phyloP scores from a whole-genome alignment of 2,329 filamentous ascomycete species.

The Beauveria rudraprayagi region DNA sequence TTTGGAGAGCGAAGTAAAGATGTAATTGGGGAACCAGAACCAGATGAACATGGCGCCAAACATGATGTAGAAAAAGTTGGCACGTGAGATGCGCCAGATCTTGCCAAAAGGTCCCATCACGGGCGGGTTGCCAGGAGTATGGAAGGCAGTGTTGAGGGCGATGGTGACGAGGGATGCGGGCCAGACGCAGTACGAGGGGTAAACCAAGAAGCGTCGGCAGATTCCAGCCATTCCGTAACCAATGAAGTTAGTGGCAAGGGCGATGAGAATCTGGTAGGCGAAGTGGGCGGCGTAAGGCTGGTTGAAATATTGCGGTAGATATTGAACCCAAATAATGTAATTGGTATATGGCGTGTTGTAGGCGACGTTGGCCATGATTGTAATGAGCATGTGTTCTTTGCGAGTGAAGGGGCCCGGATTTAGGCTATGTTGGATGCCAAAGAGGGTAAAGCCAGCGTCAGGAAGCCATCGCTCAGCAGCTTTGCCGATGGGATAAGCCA shows the following conservation, averaged over 20 bases:
- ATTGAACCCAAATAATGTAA: constrained; percentile 47
- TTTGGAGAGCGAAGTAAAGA: constrained; percentile 42
- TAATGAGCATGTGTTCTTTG: constrained; percentile 55
- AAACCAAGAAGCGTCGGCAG: constrained; percentile 45
- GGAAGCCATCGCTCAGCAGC: constrained; percentile 43
- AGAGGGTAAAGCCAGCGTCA: constrained; percentile 39
- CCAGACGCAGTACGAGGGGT: constrained; percentile 50
- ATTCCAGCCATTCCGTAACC: constrained; percentile 53
- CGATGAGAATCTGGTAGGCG: constrained; percentile 47
- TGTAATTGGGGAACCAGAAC: constrained; percentile 51
- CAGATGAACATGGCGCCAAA: constrained; percentile 48
- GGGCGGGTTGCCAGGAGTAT: constrained; percentile 33
- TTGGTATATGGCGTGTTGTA: constrained; percentile 46
- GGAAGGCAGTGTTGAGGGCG: constrained; percentile 45
- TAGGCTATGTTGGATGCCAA: constrained; percentile 38
- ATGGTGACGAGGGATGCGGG: constrained; percentile 48
- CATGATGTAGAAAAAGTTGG: constrained; percentile 43
- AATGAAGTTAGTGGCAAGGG: constrained; percentile 48
- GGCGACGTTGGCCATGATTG: constrained; percentile 54
- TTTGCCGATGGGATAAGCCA: constrained; percentile 48
- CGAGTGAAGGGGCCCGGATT: constrained; percentile 50
- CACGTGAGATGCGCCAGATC: constrained; percentile 39
- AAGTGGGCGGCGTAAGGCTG: constrained; percentile 44
- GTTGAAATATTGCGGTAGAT: constrained; percentile 45
- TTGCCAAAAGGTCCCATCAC: constrained; percentile 35